A percentile compares a stretch with the other conserved stretches of the same genome.
Evolutionary conservation across 495 filamentous ascomycete genomes (phyloP).

Genomic region (Xylaria acuta): DNA sequence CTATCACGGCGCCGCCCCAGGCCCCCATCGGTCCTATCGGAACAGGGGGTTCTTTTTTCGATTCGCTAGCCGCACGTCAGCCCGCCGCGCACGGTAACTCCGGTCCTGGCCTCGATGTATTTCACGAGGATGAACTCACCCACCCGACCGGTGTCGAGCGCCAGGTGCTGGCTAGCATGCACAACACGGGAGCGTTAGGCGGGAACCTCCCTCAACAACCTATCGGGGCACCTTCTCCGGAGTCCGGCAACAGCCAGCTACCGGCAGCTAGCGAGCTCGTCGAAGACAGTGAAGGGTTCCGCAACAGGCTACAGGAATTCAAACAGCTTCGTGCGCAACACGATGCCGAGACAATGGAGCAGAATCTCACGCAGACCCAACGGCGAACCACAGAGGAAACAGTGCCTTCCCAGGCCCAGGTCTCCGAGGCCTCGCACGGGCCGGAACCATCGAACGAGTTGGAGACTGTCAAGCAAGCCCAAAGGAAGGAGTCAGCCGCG

Average conservation of each 20-base stretch:
- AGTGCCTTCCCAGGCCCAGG: conserved; percentile 9
- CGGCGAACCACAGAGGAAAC: conserved; percentile 32
- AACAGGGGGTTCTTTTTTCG: conserved; percentile 68
- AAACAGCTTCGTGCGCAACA: conserved; percentile 63
- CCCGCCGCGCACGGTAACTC: conserved; percentile 40
- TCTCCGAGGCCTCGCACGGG: conserved; percentile 20
- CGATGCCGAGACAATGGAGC: conserved; percentile 52
- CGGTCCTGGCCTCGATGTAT: conserved; percentile 50
- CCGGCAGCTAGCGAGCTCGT: conserved; percentile 52
- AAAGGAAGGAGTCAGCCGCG: conserved; percentile 42
- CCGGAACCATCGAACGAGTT: conserved; percentile 16
- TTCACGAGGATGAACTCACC: conserved; percentile 53
- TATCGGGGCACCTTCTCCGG: conserved; percentile 39
- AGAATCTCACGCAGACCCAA: conserved; percentile 24
- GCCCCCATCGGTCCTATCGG: conserved; percentile 67
- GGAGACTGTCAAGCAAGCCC: conserved; percentile 24
- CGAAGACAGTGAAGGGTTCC: conserved; percentile 59
- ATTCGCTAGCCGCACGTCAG: conserved; percentile 53
- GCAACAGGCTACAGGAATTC: conserved; percentile 60
- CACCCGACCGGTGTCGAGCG: conserved; percentile 44
- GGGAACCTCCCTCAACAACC: conserved; percentile 40
- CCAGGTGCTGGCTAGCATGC: conserved; percentile 44
- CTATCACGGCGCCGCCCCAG: conserved; percentile 76
- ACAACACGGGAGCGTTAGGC: conserved; percentile 33
- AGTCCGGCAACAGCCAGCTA: conserved; percentile 46